A percentile compares a stretch with the other conserved stretches of the same genome.
Evolutionary conservation across 495 filamentous ascomycete genomes (phyloP).

Genomic region (Hypoxylon lienhwacheense): DNA sequence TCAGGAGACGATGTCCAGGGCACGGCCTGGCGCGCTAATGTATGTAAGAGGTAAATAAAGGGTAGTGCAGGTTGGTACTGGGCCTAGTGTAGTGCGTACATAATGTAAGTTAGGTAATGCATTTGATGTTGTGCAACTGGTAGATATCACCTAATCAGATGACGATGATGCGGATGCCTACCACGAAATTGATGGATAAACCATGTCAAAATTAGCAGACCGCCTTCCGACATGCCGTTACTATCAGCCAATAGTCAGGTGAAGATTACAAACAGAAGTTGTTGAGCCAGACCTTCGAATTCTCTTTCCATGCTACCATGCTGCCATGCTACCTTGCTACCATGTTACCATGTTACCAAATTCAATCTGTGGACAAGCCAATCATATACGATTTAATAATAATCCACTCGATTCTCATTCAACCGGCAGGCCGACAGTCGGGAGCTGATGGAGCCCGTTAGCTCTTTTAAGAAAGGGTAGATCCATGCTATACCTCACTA

Average conservation of each 20-base stretch:
- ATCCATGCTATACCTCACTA: conserved; percentile 16
- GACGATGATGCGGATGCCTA: conserved; percentile 4
- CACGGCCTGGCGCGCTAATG: no score
- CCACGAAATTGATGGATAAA: conserved; percentile 15
- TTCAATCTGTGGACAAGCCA: conserved; percentile 23
- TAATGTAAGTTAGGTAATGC: background rate
- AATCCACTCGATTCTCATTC: conserved; percentile 32
- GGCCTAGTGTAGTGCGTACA: no score
- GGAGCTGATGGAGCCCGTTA: conserved; percentile 15
- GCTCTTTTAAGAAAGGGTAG: conserved; percentile 17
- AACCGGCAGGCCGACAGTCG: conserved; percentile 33
- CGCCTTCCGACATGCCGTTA: conserved; percentile 23
- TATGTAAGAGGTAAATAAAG: conserved; percentile 4
- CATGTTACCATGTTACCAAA: conserved; percentile 28
- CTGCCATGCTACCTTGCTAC: no score
- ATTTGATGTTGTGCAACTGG: conserved; percentile 5
- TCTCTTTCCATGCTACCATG: no score
- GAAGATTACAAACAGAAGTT: conserved; percentile 29
- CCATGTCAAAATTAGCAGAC: conserved; percentile 20
- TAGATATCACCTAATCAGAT: conserved; percentile 25
- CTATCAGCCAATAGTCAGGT: conserved; percentile 28
- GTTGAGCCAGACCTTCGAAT: background rate
- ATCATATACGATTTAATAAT: conserved; percentile 28
- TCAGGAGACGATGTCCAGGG: no score
- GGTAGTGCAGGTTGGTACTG: no score